Evolutionary conservation across 345 rosid genomes (phyloP), one percentile per base, ranked within the genome.

Genomic region (Theobroma cacao): DNA sequence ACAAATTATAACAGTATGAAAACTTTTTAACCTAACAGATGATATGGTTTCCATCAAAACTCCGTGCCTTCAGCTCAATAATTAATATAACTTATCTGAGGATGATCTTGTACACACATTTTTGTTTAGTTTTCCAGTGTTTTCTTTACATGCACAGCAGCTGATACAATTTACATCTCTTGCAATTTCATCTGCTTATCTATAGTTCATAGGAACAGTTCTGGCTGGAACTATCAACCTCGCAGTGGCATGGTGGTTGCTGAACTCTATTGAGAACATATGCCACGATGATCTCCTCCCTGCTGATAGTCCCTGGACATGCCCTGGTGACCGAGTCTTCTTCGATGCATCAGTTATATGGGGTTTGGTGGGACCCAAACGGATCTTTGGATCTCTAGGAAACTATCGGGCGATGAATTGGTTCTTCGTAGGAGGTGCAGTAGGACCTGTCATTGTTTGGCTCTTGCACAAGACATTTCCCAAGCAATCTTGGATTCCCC

Each of bases 341-440:
- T 93, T 93, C 48, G 97, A 95, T 78, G 98, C 98, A 45, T 90
- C 97, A 5, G 95, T 92, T 63, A 95, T 93, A 73, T 95, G 98
- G 98, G 98, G 97, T 75, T 69, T 93, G 82, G 95, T 88, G 9
- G 97, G 95, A 59, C 97, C 98, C 2, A 94, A 80, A 76, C 79
- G 94, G 36, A 94, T 90, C 60, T 94, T 93, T 31, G 97, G 97
- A 28, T 75, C 87, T 15, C 86, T 84, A 3, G 98, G 98, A 59
- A 92, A 90, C 86, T 95, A 95, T 81, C 58, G 74, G 0, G 87
- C 91, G 28, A 84, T 92, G 90, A 95, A 95, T 69, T 92, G 95
- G 98, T 95, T 95, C 80, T 95, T 95, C 82, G 77, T 95, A 0
- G 94, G 92, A 48, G 95, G 98, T 26, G 92, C 92, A 17, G 12